Percentiles rank a stretch among this genome's conserved stretches.
These are phyloP conservation scores for Thozetella sp. DNA, from an alignment of 495 filamentous ascomycete species.

Conservation along the genomic window DNA sequence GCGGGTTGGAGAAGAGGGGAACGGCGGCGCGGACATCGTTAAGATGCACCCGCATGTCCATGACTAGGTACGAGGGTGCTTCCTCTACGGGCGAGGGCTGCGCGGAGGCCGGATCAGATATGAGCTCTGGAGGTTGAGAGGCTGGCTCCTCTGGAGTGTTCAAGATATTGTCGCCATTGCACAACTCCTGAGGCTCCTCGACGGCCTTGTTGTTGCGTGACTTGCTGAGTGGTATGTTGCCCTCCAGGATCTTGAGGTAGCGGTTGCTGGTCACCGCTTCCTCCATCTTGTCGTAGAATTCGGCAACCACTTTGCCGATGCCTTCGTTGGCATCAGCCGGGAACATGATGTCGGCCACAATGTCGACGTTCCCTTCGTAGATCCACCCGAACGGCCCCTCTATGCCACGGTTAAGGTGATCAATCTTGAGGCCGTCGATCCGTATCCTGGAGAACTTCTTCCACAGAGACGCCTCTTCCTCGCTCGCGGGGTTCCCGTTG, in stretches of 20 bases:
- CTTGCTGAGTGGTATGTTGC: slow-evolving; percentile 23
- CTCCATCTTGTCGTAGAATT: slow-evolving; percentile 93
- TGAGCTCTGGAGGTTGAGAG: slow-evolving; percentile 6
- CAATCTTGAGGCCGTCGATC: slow-evolving; percentile 92
- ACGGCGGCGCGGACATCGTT: slow-evolving; percentile 92
- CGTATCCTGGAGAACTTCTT: slow-evolving; percentile 91
- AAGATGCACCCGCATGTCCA: slow-evolving; percentile 87
- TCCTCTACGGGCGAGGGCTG: slow-evolving; percentile 25
- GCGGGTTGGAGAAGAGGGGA: slow-evolving; percentile 79
- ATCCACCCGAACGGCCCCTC: slow-evolving; percentile 98
- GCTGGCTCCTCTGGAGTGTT: slow-evolving; percentile 5
- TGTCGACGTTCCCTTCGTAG: slow-evolving; percentile 92
- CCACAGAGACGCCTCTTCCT: slow-evolving; percentile 66
- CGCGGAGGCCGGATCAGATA: not conserved
- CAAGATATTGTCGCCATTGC: slow-evolving; percentile 5
- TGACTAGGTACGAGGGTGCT: slow-evolving; percentile 75
- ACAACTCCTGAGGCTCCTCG: slow-evolving; percentile 12
- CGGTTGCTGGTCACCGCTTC: slow-evolving; percentile 82
- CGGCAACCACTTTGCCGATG: slow-evolving; percentile 86
- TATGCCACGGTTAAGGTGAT: slow-evolving; percentile 92
- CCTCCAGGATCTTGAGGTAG: slow-evolving; percentile 47
- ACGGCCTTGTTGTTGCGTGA: slow-evolving; percentile 22
- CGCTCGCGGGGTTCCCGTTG: slow-evolving; percentile 43
- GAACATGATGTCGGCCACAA: slow-evolving; percentile 93
- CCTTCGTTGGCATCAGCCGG: slow-evolving; percentile 84